Evolutionary conservation across 441 rosid genomes (phyloP).

Genomic region (Adansonia rubrostipa): DNA sequence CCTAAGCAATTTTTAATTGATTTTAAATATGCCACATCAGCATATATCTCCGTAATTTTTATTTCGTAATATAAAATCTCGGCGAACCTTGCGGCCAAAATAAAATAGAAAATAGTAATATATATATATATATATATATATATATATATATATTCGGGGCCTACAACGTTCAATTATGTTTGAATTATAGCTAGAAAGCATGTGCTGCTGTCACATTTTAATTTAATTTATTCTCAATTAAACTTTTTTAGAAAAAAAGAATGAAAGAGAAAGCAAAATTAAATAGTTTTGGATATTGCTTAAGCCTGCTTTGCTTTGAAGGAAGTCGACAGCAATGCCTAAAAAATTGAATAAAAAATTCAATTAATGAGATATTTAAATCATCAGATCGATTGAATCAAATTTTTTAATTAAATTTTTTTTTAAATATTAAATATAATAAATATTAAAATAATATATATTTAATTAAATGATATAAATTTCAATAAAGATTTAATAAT

Average conservation of each 20-base stretch:
- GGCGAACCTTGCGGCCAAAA: conserved; percentile 47
- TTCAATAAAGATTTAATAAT: no score
- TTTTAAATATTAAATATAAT: no score
- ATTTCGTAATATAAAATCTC: conserved; percentile 23
- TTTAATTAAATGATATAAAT: no score
- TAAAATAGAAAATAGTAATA: background rate
- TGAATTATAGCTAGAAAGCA: conserved; percentile 44
- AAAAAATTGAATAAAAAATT: no score
- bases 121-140: no score
- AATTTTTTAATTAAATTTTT: no score
- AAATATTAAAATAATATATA: no score
- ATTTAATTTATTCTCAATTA: conserved; percentile 19
- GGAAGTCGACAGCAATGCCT: no score
- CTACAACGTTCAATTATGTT: conserved; percentile 20
- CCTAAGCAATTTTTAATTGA: no score
- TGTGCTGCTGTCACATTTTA: conserved; percentile 40
- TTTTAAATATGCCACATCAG: background rate
- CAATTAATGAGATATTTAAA: no score
- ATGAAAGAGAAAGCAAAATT: background rate
- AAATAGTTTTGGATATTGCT: background rate
- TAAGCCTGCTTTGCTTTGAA: no score
- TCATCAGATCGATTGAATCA: no score
- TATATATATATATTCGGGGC: background rate
- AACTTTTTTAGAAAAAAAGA: background rate
- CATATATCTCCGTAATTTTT: background rate